Percentiles rank a stretch among this genome's conserved stretches.
Evolutionary conservation across 495 filamentous ascomycete genomes (phyloP).

Genomic region (Ramalina intermedia): DNA sequence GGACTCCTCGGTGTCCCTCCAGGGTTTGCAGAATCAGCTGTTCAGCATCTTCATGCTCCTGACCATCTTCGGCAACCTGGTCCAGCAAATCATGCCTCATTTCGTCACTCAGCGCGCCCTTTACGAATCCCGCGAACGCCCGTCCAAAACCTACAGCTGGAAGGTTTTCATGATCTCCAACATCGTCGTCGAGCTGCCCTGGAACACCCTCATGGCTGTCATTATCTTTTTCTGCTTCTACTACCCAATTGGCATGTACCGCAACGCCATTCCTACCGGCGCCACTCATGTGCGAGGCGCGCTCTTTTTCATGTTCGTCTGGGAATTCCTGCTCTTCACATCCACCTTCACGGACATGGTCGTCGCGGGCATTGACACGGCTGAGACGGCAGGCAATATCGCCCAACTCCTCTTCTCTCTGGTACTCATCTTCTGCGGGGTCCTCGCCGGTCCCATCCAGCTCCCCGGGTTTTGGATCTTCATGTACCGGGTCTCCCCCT

Average conservation of each 20-base stretch:
- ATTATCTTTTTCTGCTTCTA: conserved; percentile 66
- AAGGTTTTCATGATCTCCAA: conserved; percentile 68
- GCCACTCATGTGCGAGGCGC: conserved; percentile 43
- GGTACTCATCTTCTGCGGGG: conserved; percentile 57
- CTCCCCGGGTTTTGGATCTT: conserved; percentile 73
- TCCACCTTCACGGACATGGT: conserved; percentile 44
- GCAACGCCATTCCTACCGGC: conserved; percentile 47
- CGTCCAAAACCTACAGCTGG: conserved; percentile 73
- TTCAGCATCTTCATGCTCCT: conserved; percentile 76
- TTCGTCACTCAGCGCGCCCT: conserved; percentile 64
- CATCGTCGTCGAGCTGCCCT: conserved; percentile 61
- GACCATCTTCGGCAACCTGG: conserved; percentile 59
- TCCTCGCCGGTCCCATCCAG: conserved; percentile 46
- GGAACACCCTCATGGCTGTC: conserved; percentile 55
- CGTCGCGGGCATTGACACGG: conserved; percentile 51
- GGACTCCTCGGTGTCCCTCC: conserved; percentile 49
- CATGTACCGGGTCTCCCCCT: conserved; percentile 67
- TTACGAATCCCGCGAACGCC: conserved; percentile 77
- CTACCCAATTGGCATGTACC: conserved; percentile 64
- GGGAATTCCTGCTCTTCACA: conserved; percentile 33
- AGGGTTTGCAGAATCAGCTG: conserved; percentile 79
- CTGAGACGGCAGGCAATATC: conserved; percentile 51
- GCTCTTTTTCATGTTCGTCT: conserved; percentile 48
- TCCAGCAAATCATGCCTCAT: conserved; percentile 75
- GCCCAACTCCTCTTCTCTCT: conserved; percentile 54